Conservation (phyloP, 345 rosid genomes). For the Boechera stricta region DNA sequence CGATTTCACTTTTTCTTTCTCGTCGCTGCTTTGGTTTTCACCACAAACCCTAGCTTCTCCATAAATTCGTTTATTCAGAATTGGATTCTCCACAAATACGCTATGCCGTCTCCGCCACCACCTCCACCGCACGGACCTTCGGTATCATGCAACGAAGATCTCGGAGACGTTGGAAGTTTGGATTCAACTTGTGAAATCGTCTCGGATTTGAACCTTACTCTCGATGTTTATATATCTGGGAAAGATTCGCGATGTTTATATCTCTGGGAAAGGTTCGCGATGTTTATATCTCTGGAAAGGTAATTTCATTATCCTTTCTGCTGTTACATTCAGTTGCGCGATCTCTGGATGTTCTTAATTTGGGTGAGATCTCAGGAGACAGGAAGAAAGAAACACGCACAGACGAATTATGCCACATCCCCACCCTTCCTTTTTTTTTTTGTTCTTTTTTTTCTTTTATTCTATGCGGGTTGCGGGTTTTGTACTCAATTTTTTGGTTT, state of each 20-base stretch:
- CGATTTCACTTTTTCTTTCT: conserved; percentile 50
- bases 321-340: conserved; percentile 69
- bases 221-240: conserved; percentile 66
- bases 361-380: no score
- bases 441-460: no score
- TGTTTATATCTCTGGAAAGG: conserved; percentile 52
- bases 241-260: no score
- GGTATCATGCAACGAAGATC: conserved; percentile 82
- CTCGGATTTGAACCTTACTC: conserved; percentile 79
- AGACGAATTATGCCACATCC: no score
- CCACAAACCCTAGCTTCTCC: conserved; percentile 37
- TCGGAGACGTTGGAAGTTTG: conserved; percentile 76
- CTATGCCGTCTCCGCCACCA: conserved; percentile 94
- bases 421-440: no score
- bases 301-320: conserved; percentile 66
- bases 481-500: no score
- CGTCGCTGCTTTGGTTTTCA: conserved; percentile 36
- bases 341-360: conserved; percentile 57
- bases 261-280: conserved; percentile 20
- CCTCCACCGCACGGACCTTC: conserved; percentile 95
- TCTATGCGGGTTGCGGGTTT: no score
- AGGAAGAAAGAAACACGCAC: no score
- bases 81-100: conserved; percentile 74
- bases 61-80: conserved; percentile 42
- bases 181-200: conserved; percentile 86